These are phyloP conservation scores for Xylaria sp. DNA, from an alignment of 2,329 filamentous ascomycete species.

Conservation along the genomic window DNA sequence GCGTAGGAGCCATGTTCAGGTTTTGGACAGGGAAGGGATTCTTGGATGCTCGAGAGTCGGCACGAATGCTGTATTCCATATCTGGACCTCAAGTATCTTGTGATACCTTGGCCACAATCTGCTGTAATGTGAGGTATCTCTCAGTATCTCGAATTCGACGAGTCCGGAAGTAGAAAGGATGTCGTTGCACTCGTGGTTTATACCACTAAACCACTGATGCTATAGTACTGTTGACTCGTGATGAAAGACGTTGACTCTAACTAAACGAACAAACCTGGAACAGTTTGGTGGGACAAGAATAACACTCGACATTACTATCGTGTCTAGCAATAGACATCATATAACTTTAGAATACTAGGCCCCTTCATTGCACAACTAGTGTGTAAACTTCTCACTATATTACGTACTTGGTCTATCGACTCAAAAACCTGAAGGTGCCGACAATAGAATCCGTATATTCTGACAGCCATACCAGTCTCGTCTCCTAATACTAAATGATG, in stretches of 20 bases:
- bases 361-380: not conserved
- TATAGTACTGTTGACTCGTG: too few species aligned
- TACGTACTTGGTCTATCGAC: slow-evolving; percentile 5
- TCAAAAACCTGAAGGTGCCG: not conserved
- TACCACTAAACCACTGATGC: slow-evolving; percentile 62
- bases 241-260: too few species aligned
- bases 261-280: too few species aligned
- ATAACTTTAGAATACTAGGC: slow-evolving; percentile 14
- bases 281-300: too few species aligned
- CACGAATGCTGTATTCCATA: slow-evolving; percentile 23
- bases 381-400: not conserved
- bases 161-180: slow-evolving; percentile 22
- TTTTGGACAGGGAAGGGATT: slow-evolving; percentile 21
- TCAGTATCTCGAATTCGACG: slow-evolving; percentile 15
- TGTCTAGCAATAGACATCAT: slow-evolving; percentile 4
- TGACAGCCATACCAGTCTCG: slow-evolving; percentile 6
- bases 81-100: slow-evolving; percentile 26
- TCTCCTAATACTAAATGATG: slow-evolving; percentile 19
- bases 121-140: slow-evolving; percentile 15
- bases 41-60: slow-evolving; percentile 17
- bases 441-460: slow-evolving; percentile 16
- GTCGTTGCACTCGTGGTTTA: slow-evolving; percentile 53
- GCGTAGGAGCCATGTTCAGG: slow-evolving; percentile 20
- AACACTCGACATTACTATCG: slow-evolving; percentile 1
- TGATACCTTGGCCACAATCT: slow-evolving; percentile 20